Evolutionary conservation across 2,329 filamentous ascomycete species (phyloP).

Genomic region (Lasiodiplodia sp.): DNA sequence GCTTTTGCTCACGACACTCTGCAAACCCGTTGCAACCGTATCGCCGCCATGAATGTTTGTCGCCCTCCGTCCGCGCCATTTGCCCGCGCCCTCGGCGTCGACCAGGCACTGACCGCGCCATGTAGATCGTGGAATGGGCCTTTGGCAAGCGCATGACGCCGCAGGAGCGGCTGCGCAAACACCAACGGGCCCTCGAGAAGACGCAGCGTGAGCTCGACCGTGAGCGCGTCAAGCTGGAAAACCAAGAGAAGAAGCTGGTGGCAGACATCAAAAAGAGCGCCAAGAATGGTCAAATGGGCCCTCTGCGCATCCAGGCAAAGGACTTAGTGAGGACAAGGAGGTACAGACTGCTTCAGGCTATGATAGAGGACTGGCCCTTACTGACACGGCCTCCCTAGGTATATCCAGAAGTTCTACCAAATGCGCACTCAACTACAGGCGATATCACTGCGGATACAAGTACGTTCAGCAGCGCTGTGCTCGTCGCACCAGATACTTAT

Average conservation of each 20-base stretch:
- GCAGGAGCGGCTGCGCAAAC: conserved; percentile 87
- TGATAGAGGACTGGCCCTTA: conserved; percentile 25
- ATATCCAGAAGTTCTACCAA: conserved; percentile 97
- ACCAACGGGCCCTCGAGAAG: conserved; percentile 96
- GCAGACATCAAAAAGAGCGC: conserved; percentile 97
- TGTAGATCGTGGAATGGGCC: conserved; percentile 94
- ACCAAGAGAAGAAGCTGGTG: conserved; percentile 97
- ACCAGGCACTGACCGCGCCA: conserved; percentile 34
- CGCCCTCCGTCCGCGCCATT: conserved; percentile 32
- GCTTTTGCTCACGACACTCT: not conserved
- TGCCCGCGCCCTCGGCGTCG: conserved; percentile 1
- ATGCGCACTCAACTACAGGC: conserved; percentile 98
- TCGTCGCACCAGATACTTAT: conserved; percentile 29
- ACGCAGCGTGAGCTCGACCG: conserved; percentile 96
- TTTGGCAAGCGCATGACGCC: conserved; percentile 99
- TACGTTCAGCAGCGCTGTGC: conserved; percentile 50
- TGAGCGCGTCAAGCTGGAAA: conserved; percentile 93
- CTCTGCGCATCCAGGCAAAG: conserved; percentile 97
- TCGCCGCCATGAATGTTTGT: conserved; percentile 65
- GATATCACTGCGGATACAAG: conserved; percentile 93
- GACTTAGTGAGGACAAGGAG: conserved; percentile 90
- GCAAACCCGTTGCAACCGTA: not conserved
- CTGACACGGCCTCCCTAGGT: conserved; percentile 59
- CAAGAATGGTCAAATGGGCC: conserved; percentile 98
- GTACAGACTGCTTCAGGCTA: conserved; percentile 47